Percentiles rank a stretch among this genome's conserved stretches.
Evolutionary conservation across 345 rosid genomes (phyloP).

Genomic region (Nephelium lappaceum): DNA sequence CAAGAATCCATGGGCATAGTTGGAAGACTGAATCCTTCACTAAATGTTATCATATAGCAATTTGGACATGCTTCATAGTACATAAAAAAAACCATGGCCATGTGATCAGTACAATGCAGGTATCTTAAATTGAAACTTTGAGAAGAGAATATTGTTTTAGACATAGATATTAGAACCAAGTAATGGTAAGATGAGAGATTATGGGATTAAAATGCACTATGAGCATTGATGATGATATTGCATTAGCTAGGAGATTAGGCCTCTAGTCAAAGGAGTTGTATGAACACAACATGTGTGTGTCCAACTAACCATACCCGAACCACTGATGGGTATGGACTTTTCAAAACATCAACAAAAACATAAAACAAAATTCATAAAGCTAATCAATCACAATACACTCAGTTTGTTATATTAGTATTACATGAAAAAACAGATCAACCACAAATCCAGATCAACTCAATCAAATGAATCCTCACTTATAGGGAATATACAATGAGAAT

Average conservation of each 20-base stretch:
- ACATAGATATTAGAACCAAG: background rate
- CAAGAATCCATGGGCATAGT: background rate
- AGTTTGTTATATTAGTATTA: background rate
- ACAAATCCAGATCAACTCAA: background rate
- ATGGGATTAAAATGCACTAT: background rate
- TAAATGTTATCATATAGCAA: background rate
- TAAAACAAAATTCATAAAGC: background rate
- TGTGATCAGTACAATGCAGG: background rate
- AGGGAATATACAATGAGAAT: slow-evolving; percentile 11
- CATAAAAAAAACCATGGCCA: background rate
- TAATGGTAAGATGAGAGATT: background rate
- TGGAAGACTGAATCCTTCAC: background rate
- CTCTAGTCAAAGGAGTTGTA: background rate
- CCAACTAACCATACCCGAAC: background rate
- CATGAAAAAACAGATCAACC: background rate
- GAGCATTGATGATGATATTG: background rate
- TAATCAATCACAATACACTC: background rate
- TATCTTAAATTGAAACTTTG: background rate
- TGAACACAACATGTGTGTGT: no score
- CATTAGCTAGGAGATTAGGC: background rate
- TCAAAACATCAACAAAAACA: background rate
- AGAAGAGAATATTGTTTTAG: background rate
- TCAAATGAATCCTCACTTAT: background rate
- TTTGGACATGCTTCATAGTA: background rate
- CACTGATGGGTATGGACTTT: background rate